Conservation (phyloP, 176 grass and related monocot genomes). For the Canna indica region DNA sequence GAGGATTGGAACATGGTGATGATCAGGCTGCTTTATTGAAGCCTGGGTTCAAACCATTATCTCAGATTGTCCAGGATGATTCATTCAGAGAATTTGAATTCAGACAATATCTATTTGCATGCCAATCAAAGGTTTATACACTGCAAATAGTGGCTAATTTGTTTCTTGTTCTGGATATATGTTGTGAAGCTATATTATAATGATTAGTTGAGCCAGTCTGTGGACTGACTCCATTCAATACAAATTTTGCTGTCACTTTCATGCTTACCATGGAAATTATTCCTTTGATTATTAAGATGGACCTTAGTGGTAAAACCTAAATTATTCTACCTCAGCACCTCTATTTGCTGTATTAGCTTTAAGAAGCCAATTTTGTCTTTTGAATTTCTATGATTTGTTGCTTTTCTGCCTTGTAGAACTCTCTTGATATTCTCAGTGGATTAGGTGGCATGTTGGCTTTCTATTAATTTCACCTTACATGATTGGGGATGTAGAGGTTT, state of each 20-base stretch:
- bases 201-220: not conserved
- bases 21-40: slow-evolving; percentile 87
- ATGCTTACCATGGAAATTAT: not conserved
- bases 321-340: not conserved
- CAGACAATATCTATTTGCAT: slow-evolving; percentile 97
- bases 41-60: slow-evolving; percentile 71
- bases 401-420: not conserved
- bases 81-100: slow-evolving; percentile 97
- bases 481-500: not conserved
- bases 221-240: not conserved
- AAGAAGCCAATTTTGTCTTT: not conserved
- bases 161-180: not conserved
- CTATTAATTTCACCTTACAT: not conserved
- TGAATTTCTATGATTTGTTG: not conserved
- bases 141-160: not conserved
- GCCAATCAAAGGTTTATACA: slow-evolving; percentile 79
- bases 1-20: slow-evolving; percentile 87
- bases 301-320: not conserved
- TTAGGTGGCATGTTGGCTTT: not conserved
- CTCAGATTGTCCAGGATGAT: slow-evolving; percentile 90
- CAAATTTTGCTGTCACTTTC: not conserved
- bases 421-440: not conserved
- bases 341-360: not conserved
- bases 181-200: not conserved
- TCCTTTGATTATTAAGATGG: not conserved